Percentiles rank a stretch among this genome's conserved stretches.
Evolutionary conservation across 2,329 filamentous ascomycete species (phyloP).

Genomic region (Aspergillus floridensis): DNA sequence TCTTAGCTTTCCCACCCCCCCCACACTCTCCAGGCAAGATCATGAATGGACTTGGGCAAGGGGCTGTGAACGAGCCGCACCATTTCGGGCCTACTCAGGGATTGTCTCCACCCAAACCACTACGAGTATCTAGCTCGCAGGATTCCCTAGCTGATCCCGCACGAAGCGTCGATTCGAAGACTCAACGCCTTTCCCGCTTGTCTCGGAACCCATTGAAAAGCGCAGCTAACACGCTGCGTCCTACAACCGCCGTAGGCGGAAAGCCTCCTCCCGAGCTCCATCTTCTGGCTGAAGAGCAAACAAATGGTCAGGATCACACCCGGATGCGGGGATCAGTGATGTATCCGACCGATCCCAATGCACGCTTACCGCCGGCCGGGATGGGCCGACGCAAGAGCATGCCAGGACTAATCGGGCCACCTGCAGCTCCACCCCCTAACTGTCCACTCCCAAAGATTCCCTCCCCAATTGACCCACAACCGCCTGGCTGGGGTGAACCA

Average conservation of each 20-base stretch:
- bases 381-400: conserved; percentile 35
- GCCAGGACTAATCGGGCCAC: conserved; percentile 32
- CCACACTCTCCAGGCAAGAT: conserved; percentile 34
- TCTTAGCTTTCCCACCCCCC: conserved; percentile 29
- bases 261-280: not conserved
- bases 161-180: not conserved
- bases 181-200: conserved; percentile 14
- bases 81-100: not conserved
- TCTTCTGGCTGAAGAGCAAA: not conserved
- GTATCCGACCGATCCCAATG: conserved; percentile 4
- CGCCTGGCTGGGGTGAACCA: not conserved
- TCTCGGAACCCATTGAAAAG: conserved; percentile 5
- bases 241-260: conserved; percentile 2
- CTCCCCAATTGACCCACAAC: conserved; percentile 15
- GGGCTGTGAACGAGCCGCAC: conserved; percentile 22
- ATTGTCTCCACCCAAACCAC: not conserved
- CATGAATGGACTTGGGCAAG: conserved; percentile 21
- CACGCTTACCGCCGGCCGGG: conserved; percentile 10
- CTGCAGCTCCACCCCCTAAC: conserved; percentile 32
- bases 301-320: conserved; percentile 5
- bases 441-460: conserved; percentile 36
- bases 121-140: conserved; percentile 2
- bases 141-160: conserved; percentile 1
- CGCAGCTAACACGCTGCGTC: not conserved
- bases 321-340: conserved; percentile 17